Conservation (phyloP, 371 early-diverging fungal genomes). For the Syncephalis plumigaleata region DNA sequence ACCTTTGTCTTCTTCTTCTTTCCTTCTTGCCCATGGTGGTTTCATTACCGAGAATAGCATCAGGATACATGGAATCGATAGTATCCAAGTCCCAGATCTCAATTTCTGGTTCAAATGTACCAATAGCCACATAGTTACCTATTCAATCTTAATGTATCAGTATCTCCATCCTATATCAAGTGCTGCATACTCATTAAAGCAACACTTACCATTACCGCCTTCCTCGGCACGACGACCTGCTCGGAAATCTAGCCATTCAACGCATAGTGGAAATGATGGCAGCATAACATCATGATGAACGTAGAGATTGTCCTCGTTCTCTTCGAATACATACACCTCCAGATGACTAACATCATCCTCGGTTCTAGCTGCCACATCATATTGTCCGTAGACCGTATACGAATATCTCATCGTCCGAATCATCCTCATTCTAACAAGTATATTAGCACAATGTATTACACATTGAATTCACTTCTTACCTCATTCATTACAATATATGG, state of each 20-base stretch:
- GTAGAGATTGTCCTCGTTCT: conserved; percentile 71
- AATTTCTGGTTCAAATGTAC: conserved; percentile 89
- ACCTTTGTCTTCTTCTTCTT: conserved; percentile 22
- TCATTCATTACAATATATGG: conserved; percentile 56
- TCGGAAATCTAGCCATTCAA: conserved; percentile 85
- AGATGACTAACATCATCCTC: conserved; percentile 90
- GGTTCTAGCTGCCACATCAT: conserved; percentile 73
- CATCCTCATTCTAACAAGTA: conserved; percentile 27
- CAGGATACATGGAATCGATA: conserved; percentile 79
- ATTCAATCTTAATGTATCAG: conserved; percentile 8
- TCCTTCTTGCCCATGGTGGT: conserved; percentile 28
- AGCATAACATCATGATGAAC: conserved; percentile 96
- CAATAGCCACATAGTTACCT: conserved; percentile 83
- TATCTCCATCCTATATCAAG: background rate
- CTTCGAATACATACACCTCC: conserved; percentile 74
- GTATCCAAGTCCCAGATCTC: conserved; percentile 95
- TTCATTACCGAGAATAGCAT: conserved; percentile 64
- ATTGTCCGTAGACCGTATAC: conserved; percentile 64
- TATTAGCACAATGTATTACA: background rate
- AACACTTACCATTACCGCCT: conserved; percentile 40
- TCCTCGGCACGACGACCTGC: conserved; percentile 36
- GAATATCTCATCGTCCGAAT: conserved; percentile 63
- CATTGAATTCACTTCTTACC: background rate
- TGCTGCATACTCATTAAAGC: conserved; percentile 5
- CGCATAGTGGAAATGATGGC: conserved; percentile 87